Percentiles rank a stretch among this genome's conserved stretches.
Evolutionary conservation across 768 basidiomycete genomes (phyloP).

Genomic region (Pulveroboletus sp.): DNA sequence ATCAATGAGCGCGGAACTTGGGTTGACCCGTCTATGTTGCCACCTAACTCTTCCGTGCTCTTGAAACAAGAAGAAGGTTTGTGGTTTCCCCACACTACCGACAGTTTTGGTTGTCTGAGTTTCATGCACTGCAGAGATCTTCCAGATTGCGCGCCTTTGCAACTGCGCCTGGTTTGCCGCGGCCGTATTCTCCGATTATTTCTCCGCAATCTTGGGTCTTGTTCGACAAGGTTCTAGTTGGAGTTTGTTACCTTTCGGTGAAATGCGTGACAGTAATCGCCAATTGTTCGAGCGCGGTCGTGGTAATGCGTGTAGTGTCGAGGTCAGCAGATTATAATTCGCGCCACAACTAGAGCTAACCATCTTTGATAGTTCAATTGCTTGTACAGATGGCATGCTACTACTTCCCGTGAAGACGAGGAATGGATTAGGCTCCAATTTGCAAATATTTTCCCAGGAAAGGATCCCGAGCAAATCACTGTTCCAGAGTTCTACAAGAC

Average conservation of each 20-base stretch:
- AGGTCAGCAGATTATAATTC: conserved; percentile 40
- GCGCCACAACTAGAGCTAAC: background rate
- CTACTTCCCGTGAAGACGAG: conserved; percentile 67
- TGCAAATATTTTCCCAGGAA: conserved; percentile 47
- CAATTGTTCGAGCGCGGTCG: conserved; percentile 70
- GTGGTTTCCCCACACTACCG: background rate
- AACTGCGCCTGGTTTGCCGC: conserved; percentile 79
- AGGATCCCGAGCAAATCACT: conserved; percentile 44
- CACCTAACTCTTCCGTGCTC: conserved; percentile 31
- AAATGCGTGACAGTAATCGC: conserved; percentile 62
- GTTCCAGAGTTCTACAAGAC: conserved; percentile 48
- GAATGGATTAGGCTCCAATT: conserved; percentile 57
- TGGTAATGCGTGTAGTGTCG: conserved; percentile 79
- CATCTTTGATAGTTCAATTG: conserved; percentile 63
- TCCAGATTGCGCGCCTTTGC: conserved; percentile 73
- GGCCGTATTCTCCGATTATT: conserved; percentile 80
- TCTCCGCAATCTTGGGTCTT: conserved; percentile 75
- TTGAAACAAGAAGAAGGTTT: conserved; percentile 52
- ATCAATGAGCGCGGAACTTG: conserved; percentile 75
- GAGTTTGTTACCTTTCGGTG: conserved; percentile 72
- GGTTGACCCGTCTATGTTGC: conserved; percentile 47
- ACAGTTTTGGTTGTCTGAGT: background rate
- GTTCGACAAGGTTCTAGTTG: conserved; percentile 70
- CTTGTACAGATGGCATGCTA: conserved; percentile 82
- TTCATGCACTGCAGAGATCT: conserved; percentile 51